phyloP scores from a whole-genome alignment of 2,329 filamentous ascomycete genomes.

The Penicillium sp. region DNA sequence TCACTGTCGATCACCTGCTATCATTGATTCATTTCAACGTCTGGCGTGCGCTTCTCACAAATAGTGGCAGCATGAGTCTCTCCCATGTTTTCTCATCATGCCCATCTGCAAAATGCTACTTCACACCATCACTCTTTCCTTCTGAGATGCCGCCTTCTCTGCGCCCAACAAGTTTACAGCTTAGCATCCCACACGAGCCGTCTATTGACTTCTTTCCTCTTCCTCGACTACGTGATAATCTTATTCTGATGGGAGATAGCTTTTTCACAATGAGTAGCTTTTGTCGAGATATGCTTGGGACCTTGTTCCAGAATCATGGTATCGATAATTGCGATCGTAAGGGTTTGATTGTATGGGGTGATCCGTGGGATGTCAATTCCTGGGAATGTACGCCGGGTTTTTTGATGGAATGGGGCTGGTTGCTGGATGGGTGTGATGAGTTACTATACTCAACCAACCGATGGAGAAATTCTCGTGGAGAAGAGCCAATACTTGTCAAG shows the following conservation, averaged over 20 bases:
- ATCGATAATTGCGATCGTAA: neutral
- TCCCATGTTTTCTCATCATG: neutral
- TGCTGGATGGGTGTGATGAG: neutral
- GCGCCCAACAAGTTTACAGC: neutral
- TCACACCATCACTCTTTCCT: neutral
- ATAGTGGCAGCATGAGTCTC: neutral
- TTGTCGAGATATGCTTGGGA: neutral
- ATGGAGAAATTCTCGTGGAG: conserved; percentile 1
- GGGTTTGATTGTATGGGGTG: neutral
- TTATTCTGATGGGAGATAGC: neutral
- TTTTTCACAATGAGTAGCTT: neutral
- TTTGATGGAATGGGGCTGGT: neutral
- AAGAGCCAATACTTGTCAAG: neutral
- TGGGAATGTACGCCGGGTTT: neutral
- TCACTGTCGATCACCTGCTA: neutral
- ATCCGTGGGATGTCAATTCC: neutral
- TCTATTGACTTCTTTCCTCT: neutral
- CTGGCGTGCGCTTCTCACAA: neutral
- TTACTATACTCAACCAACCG: neutral
- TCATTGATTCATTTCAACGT: neutral
- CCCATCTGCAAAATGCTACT: neutral
- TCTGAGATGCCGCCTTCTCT: neutral
- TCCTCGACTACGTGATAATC: neutral
- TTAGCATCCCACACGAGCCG: neutral
- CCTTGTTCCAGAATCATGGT: neutral